Percentiles rank a stretch among this genome's conserved stretches.
These are phyloP conservation scores for Colletotrichum nymphaeae DNA, from an alignment of 2,329 filamentous ascomycete species.

Conservation along the genomic window DNA sequence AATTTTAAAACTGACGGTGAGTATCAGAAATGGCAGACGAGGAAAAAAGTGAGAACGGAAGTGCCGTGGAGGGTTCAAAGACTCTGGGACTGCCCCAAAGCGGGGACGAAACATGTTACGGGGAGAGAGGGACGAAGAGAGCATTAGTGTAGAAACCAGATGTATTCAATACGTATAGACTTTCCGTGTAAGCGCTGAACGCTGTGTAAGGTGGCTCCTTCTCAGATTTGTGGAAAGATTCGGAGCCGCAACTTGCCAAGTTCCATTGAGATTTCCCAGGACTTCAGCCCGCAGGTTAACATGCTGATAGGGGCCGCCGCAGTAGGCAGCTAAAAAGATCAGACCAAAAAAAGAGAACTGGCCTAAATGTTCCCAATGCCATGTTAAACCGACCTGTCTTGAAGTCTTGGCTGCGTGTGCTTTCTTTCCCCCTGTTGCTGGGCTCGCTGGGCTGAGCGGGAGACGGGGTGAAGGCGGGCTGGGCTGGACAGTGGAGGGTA, in stretches of 20 bases:
- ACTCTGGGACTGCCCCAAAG: neutral
- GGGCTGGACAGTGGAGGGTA: neutral
- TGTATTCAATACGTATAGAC: conserved; percentile 1
- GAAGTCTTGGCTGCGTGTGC: conserved; percentile 19
- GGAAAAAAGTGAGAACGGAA: neutral
- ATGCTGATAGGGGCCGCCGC: conserved; percentile 1
- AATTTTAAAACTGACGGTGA: neutral
- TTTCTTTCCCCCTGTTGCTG: neutral
- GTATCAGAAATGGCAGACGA: neutral
- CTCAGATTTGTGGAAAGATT: conserved; percentile 13
- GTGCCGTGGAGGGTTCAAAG: neutral
- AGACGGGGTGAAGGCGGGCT: neutral
- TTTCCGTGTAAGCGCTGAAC: conserved; percentile 9
- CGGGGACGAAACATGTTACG: neutral
- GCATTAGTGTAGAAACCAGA: neutral
- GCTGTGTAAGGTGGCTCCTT: neutral
- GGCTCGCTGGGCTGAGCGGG: neutral
- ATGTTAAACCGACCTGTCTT: conserved; percentile 1
- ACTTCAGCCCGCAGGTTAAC: neutral
- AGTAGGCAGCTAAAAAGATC: conserved; percentile 10
- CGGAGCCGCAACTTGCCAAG: neutral
- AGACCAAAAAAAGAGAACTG: neutral
- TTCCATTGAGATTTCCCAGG: neutral
- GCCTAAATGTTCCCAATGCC: conserved; percentile 5
- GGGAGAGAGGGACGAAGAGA: neutral